A percentile compares a stretch with the other conserved stretches of the same genome.
These are phyloP conservation scores for Urochloa ruziziensis DNA, from an alignment of 176 grass and related monocot genomes.

Conservation along the genomic window DNA sequence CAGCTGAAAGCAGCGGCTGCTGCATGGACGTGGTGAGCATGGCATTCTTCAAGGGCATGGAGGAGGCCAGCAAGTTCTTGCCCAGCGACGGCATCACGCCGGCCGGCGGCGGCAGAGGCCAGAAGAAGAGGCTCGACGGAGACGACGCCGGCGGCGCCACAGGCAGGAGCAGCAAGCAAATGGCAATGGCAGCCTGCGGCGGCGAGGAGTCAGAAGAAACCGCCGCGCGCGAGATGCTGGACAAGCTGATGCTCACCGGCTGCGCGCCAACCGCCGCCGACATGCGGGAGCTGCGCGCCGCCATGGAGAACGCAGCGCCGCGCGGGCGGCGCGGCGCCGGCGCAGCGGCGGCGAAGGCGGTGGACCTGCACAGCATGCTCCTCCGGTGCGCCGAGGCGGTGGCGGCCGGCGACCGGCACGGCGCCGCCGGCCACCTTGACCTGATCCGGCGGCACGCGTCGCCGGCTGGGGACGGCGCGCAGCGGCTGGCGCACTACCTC, in stretches of 20 bases:
- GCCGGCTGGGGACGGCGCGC: constrained; percentile 35
- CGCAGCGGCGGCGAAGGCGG: constrained; percentile 1
- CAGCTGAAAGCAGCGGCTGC: neutral
- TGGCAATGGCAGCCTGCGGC: neutral
- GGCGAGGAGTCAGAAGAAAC: constrained; percentile 20
- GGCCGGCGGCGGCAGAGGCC: neutral
- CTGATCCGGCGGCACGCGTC: constrained; percentile 58
- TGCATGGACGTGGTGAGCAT: constrained; percentile 26
- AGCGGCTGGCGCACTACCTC: constrained; percentile 63
- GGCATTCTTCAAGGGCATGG: constrained; percentile 4
- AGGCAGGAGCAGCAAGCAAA: constrained; percentile 54
- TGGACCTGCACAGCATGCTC: constrained; percentile 2
- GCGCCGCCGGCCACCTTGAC: constrained; percentile 29
- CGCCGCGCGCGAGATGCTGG: constrained; percentile 42
- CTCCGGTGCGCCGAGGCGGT: constrained; percentile 32
- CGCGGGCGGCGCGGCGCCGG: neutral
- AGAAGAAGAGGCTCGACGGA: constrained; percentile 18
- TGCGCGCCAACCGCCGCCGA: neutral
- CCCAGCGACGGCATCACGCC: neutral
- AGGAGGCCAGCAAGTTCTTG: neutral
- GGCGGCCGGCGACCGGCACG: constrained; percentile 31
- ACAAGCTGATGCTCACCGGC: constrained; percentile 18
- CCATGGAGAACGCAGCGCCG: neutral
- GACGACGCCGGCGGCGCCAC: neutral
- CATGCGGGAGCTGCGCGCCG: constrained; percentile 19